Evolutionary conservation across 208 protist species (phyloP).

Genomic region (Leishmania amazonensis): DNA sequence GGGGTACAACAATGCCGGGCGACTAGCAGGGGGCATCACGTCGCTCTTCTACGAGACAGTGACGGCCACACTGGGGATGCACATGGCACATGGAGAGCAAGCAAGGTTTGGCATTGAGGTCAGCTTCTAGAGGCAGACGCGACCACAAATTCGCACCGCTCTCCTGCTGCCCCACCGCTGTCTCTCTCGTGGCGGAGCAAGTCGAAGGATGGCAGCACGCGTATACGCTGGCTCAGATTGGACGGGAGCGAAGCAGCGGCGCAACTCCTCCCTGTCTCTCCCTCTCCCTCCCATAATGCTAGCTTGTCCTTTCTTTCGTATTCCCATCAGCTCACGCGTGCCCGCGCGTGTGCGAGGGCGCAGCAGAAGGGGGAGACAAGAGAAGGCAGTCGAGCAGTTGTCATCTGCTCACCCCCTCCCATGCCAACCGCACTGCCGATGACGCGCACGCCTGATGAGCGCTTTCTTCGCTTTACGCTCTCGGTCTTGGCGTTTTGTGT

Average conservation of each 20-base stretch:
- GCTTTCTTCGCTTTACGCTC: background rate
- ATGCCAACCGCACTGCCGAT: background rate
- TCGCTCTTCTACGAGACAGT: conserved; percentile 65
- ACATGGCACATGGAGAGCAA: conserved; percentile 46
- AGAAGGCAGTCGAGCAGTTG: background rate
- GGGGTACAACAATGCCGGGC: conserved; percentile 69
- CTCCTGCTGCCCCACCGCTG: background rate
- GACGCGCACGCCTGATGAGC: background rate
- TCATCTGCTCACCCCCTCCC: background rate
- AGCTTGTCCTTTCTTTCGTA: background rate
- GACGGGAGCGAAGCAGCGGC: background rate
- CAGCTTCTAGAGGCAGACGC: conserved; percentile 35
- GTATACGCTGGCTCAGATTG: background rate
- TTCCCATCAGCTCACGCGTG: background rate
- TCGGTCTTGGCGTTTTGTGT: background rate
- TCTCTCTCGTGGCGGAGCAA: background rate
- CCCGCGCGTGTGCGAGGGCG: background rate
- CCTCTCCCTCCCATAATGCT: background rate
- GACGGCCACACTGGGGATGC: conserved; percentile 63
- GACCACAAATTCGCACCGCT: background rate
- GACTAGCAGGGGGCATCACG: conserved; percentile 58
- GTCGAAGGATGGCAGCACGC: background rate
- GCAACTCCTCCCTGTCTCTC: background rate
- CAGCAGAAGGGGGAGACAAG: background rate
- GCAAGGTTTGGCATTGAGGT: conserved; percentile 76